Base-by-base conservation (phyloP, 805 yeast species). In the Saturnispora bothae region DNA sequence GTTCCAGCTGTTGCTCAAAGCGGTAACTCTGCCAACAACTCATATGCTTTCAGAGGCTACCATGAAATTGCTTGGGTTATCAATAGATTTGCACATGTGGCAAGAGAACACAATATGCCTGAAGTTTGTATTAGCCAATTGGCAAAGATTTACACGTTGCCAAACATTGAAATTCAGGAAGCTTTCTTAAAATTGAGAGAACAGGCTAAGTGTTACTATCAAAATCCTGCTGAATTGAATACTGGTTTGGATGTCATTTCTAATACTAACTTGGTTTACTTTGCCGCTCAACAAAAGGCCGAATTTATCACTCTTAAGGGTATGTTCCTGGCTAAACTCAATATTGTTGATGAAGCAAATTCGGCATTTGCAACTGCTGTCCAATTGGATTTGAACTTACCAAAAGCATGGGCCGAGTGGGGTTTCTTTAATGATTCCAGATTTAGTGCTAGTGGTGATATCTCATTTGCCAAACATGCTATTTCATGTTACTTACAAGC, bases 351-450 rank as follows among this genome's bases (percentile, higher is more conserved):
- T 43, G 96, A 89, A 51, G 97, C 99, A 12, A 88, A 92, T 54
- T 95, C 92, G 56, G 96, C 96, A 0, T 92, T 92, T 64, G 95
- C 97, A 2, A 84, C 96, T 2, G 96, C 98, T 1, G 96, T 92
- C 15, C 97, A 92, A 58, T 78, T 92, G 41, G 98, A 94, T 53
- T 70, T 89, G 48, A 85, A 88, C 51, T 61, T 92, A 33, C 95
- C 97, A 2, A 89, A 92, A 57, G 97, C 98, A 0, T 92, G 99
- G 99, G 97, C 96, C 3, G 96, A 94, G 56, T 92, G 99, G 99
- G 99, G 98, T 43, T 76, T 78, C 55, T 92, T 85, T 63, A 88
- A 88, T 54, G 98, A 92, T 49, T 73, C 78, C 21, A 68, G 95
- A 30, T 78, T 85, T 57, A 82, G 83, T 47, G 94, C 85, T 47